A percentile compares a stretch with the other conserved stretches of the same genome.
phyloP scores from a whole-genome alignment of 1,284 basidiomycete genomes.

The Cryptococcus jaspeensis region DNA sequence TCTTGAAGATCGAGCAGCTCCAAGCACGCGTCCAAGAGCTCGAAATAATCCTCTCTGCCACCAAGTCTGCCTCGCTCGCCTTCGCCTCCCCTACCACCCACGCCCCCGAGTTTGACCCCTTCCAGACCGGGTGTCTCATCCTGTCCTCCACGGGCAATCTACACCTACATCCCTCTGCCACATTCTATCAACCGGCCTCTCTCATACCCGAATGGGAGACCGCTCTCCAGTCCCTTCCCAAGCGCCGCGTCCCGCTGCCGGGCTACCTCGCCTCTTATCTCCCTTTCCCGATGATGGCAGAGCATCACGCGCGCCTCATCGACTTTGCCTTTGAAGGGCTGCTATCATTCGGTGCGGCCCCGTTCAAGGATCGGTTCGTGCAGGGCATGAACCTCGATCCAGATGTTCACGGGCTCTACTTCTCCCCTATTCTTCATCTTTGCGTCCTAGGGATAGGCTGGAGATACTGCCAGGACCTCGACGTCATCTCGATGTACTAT shows the following conservation, averaged over 20 bases:
- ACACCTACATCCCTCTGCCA: conserved; percentile 24
- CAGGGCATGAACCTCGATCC: conserved; percentile 20
- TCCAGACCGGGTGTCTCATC: conserved; percentile 21
- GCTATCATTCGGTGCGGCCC: conserved; percentile 19
- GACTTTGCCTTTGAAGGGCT: conserved; percentile 20
- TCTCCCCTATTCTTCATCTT: conserved; percentile 23
- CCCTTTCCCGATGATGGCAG: conserved; percentile 21
- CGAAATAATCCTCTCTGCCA: background rate
- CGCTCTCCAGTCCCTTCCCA: conserved; percentile 6
- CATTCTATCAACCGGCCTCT: conserved; percentile 26
- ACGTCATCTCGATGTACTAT: conserved; percentile 17
- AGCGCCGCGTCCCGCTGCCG: conserved; percentile 6
- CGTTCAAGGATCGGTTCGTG: conserved; percentile 20
- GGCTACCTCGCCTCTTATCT: conserved; percentile 27
- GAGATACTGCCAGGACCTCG: conserved; percentile 17
- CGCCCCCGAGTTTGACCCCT: conserved; percentile 9
- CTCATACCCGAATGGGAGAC: conserved; percentile 23
- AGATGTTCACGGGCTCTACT: conserved; percentile 15
- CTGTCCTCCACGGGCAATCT: conserved; percentile 22
- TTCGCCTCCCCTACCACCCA: background rate
- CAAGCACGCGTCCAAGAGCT: conserved; percentile 3
- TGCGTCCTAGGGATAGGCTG: conserved; percentile 21
- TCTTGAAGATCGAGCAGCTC: conserved; percentile 1
- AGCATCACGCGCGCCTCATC: conserved; percentile 18
- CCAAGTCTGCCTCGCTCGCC: background rate